These are phyloP conservation scores for Stevia rebaudiana DNA, from an alignment of 140 eudicot genomes.

Conservation along the genomic window DNA sequence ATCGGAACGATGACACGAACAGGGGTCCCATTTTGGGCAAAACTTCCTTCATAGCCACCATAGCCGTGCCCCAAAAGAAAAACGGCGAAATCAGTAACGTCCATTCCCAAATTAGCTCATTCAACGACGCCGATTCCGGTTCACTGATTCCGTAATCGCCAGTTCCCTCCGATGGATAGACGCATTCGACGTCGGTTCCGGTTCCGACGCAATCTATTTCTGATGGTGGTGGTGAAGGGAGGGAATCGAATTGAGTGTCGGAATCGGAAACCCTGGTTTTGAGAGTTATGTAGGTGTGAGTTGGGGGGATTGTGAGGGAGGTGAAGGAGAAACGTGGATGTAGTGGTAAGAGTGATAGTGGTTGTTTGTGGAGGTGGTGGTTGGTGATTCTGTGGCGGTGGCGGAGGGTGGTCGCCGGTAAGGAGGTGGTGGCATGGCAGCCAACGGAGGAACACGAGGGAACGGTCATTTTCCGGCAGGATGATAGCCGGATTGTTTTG, in stretches of 20 bases:
- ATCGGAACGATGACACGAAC: slow-evolving; percentile 65
- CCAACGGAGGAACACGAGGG: not conserved
- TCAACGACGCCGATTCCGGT: slow-evolving; percentile 20
- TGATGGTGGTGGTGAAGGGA: slow-evolving; percentile 19
- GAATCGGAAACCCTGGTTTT: slow-evolving; percentile 32
- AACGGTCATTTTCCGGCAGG: not conserved
- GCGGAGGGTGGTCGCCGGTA: slow-evolving; percentile 3
- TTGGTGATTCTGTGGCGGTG: slow-evolving; percentile 1
- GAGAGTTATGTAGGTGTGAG: slow-evolving; percentile 11
- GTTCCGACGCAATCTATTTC: slow-evolving; percentile 70
- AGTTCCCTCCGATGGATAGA: slow-evolving; percentile 26
- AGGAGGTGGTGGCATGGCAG: slow-evolving; percentile 13
- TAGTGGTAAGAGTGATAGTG: not conserved
- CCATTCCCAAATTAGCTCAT: slow-evolving; percentile 48
- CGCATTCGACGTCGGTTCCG: slow-evolving; percentile 60
- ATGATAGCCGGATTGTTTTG: not conserved
- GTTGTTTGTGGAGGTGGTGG: slow-evolving; percentile 1
- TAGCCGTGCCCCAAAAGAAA: slow-evolving; percentile 99
- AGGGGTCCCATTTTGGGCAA: slow-evolving; percentile 86
- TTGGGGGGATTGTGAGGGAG: not conserved
- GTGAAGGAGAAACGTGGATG: not conserved
- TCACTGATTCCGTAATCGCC: slow-evolving; percentile 13
- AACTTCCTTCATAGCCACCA: slow-evolving; percentile 99
- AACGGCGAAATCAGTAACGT: slow-evolving; percentile 80
- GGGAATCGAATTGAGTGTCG: slow-evolving; percentile 21